phyloP scores from a whole-genome alignment of 2,329 filamentous ascomycete genomes.

The Stylonectria norvegica region DNA sequence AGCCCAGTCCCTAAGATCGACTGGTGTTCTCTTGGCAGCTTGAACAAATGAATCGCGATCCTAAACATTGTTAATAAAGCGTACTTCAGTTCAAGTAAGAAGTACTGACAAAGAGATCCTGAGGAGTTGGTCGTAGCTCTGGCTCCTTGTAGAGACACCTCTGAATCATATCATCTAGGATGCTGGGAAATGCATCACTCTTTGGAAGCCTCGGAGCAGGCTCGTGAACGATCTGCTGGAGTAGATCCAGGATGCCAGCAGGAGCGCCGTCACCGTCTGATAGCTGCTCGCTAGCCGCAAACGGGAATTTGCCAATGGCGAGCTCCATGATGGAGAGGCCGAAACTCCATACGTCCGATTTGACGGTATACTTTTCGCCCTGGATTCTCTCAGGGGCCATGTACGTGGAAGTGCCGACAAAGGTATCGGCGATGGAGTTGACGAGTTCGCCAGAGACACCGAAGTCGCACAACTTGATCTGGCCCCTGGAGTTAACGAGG shows the following conservation, averaged over 20 bases:
- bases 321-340: constrained; percentile 94
- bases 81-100: too few relatives aligned
- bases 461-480: constrained; percentile 98
- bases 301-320: constrained; percentile 95
- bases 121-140: constrained; percentile 83
- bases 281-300: constrained; percentile 68
- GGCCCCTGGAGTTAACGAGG: constrained; percentile 86
- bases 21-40: constrained; percentile 92
- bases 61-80: constrained; percentile 43
- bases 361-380: constrained; percentile 94
- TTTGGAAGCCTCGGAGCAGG: constrained; percentile 90
- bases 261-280: constrained; percentile 77
- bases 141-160: constrained; percentile 92
- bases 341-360: constrained; percentile 98
- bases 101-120: constrained; percentile 79
- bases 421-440: constrained; percentile 97
- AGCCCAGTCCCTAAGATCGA: constrained; percentile 91
- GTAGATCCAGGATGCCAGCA: constrained; percentile 89
- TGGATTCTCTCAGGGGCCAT: constrained; percentile 99
- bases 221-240: constrained; percentile 97
- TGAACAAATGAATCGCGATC: constrained; percentile 93
- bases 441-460: constrained; percentile 97
- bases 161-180: constrained; percentile 94
- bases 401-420: constrained; percentile 97
- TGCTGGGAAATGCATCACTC: constrained; percentile 93